Evolutionary conservation across 208 protist species (phyloP), one percentile per base, ranked within the genome.

Genomic region (Porcisia hertigi): DNA sequence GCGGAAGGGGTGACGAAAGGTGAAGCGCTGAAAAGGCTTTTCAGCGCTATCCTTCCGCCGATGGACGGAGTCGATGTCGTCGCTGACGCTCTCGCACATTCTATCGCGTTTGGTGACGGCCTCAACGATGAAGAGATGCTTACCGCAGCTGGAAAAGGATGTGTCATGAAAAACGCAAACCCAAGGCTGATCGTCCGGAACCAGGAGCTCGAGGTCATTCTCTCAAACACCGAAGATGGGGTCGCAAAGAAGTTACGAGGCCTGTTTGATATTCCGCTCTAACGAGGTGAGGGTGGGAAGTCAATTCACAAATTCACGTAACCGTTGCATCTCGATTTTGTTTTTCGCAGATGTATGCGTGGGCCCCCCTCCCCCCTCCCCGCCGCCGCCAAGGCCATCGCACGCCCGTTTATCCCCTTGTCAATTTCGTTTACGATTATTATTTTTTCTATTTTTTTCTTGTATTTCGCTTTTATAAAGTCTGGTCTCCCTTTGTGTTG

Each of bases 101-200:
- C 86, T 3, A 83, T 92, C 23, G 86, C 84, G 25, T 92, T 92
- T 83, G 88, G 88, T 12, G 84, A 92, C 54, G 88, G 80, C 36
- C 75, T 89, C 60, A 90, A 92, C 70, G 88, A 92, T 65, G 79
- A 79, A 18, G 71, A 84, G 49, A 90, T 92, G 86, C 70, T 92
- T 23, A 45, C 36, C 63, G 47, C 73, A 59, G 79, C 66, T 6
- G 88, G 86, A 1, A 86, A 89, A 64, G 86, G 88, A 6, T 92
- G 77, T 47, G 73, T 90, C 20, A 90, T 92, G 88, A 69, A 64
- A 16, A 92, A 92, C 69, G 78, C 79, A 0, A 83, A 82, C 55
- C 81, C 85, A 20, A 77, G 77, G 39, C 73, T 92, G 25, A 83
- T 79, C 49, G 77, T 69, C 41, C 69, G 71, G 60, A 79, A 80